These are phyloP conservation scores for Lentinula lateritia DNA, from an alignment of 768 basidiomycete genomes.

Conservation along the genomic window DNA sequence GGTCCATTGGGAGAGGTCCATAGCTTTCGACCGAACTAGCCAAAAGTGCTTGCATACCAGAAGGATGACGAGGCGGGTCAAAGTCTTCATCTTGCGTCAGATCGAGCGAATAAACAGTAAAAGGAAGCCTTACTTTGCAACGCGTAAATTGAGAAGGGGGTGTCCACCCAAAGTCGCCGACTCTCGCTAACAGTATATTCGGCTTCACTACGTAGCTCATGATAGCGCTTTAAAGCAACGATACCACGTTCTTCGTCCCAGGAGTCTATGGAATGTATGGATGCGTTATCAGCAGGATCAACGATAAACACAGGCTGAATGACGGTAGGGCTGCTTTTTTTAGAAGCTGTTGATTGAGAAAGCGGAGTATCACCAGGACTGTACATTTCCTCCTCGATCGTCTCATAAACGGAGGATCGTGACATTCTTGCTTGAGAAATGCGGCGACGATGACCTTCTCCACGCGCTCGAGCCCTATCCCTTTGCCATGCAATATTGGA, in stretches of 20 bases:
- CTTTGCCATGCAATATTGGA: conserved; percentile 36
- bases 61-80: conserved; percentile 57
- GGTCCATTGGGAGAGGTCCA: conserved; percentile 68
- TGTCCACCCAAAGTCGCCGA: conserved; percentile 59
- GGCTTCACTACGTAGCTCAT: conserved; percentile 64
- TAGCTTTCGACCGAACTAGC: conserved; percentile 69
- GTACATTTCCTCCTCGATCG: conserved; percentile 66
- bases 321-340: conserved; percentile 30
- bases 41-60: conserved; percentile 67
- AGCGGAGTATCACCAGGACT: conserved; percentile 22
- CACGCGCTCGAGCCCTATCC: conserved; percentile 47
- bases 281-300: conserved; percentile 46
- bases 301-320: conserved; percentile 48
- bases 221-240: conserved; percentile 57
- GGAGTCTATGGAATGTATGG: conserved; percentile 34
- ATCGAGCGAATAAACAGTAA: background rate
- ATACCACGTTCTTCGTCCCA: conserved; percentile 75
- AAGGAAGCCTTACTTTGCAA: conserved; percentile 53
- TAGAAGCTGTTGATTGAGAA: conserved; percentile 23
- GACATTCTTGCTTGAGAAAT: conserved; percentile 60
- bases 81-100: conserved; percentile 43
- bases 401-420: conserved; percentile 70
- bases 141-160: conserved; percentile 67
- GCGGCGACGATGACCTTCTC: conserved; percentile 67
- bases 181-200: conserved; percentile 64